Base-by-base conservation (phyloP, 2,329 filamentous ascomycete species). In the Neonectria hederae region DNA sequence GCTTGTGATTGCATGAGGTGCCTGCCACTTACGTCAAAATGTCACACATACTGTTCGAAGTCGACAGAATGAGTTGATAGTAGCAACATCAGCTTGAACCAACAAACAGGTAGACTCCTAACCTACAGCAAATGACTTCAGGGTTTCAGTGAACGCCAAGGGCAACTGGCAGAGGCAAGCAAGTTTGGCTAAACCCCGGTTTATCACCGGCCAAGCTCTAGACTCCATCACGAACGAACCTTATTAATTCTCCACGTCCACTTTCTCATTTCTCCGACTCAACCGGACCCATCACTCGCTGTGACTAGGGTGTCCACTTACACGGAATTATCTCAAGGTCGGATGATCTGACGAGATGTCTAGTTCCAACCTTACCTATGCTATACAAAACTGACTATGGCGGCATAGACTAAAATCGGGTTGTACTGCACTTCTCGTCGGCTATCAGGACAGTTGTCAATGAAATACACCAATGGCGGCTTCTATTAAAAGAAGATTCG, bases 341-440 rank as follows among this genome's bases (percentile, higher is more conserved):
- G 35, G 35, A 38, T 38, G 35, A 7, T 38, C 14, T n/a, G 30
- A 38, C 35, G 8, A 38, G 14, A 14, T 14, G 14, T 38, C 6
- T 13, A 1, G 14, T n/a, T n/a, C n/a, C n/a, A n/a, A n/a, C n/a
- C n/a, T n/a, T n/a, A n/a, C n/a, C n/a, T n/a, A n/a, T n/a, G n/a
- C n/a, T n/a, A n/a, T n/a, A n/a, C 6, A 3, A n/a, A 8, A n/a
- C 6, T 7, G 14, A 5, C 6, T 6, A 8, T 38, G 14, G 8
- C n/a, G 14, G 2, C 17, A n/a, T n/a, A 14, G n/a, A 3, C 5
- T 6, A 9, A n/a, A 38, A 2, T 2, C 1, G 1, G 14, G 35
- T n/a, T n/a, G 8, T 38, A 38, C 2, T n/a, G 14, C 35, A 17
- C 14, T n/a, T 38, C 14, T n/a, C 6, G 6, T 38, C n/a, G 35